Base-by-base conservation (phyloP, 2,329 filamentous ascomycete genomes). In the Fusarium sp. region DNA sequence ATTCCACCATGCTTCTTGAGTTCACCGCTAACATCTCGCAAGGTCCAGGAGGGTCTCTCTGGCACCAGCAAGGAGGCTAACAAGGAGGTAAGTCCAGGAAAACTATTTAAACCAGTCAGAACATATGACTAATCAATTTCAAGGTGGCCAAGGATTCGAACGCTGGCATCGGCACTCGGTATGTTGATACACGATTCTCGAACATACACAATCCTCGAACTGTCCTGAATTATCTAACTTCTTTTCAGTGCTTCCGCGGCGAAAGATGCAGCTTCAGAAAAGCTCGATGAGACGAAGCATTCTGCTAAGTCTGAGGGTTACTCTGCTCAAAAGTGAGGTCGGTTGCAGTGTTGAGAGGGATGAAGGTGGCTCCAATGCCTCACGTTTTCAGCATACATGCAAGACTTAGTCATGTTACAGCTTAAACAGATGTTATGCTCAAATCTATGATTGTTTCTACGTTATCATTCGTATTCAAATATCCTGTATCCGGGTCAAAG, bases 61-160 rank as follows among this genome's bases (percentile, higher is more conserved):
- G 85, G 87, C 74, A 84, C 87, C 70, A 89, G 86, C 84, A 92
- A 92, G 89, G 90, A 92, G 84, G 85, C 85, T 85, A 92, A 92
- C 88, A 92, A 92, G 88, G 80, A 87, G 74, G 48, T 53, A 26
- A 26, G 48, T 9, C 31, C 16, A n/a, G n/a, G n/a, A n/a, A n/a
- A n/a, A n/a, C n/a, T n/a, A n/a, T n/a, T n/a, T n/a, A n/a, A n/a
- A n/a, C n/a, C n/a, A n/a, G n/a, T n/a, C 41, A 26, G 24, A 26
- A 26, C 41, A 11, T 18, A 26, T 18, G 24, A 18, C 11, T 44
- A 2, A 44, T 26, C 41, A 18, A 26, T 18, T 20, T 44, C n/a
- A 26, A 44, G 41, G 44, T 45, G 7, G 42, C 42, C 18, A 45
- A 45, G 26, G 42, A 45, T 3, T 45, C 42, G 5, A 45, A 45